Evolutionary conservation across 495 filamentous ascomycete genomes (phyloP), one percentile per base, ranked within the genome.

Genomic region (Aspergillus taichungensis): DNA sequence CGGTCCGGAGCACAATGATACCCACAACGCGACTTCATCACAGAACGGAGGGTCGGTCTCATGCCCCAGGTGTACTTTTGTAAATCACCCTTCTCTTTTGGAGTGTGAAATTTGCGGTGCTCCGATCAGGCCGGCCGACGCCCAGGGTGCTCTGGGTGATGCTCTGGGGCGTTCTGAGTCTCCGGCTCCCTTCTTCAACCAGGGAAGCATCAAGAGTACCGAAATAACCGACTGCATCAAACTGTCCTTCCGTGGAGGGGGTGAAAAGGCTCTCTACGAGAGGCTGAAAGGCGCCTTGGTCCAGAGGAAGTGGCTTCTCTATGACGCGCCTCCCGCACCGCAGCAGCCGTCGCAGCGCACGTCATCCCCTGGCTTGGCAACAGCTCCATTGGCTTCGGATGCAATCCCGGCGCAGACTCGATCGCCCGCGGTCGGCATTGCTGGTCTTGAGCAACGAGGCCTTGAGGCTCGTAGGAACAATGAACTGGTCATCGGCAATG

Each of bases 301-400:
- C 11, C 92, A 99, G 60, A 76, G 94, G 13, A 96, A 97, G 75
- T 99, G 92, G 92, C 79, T 99, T 9, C 73, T 97, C 10, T 85
- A 90, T 43, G 82, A 84, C 53, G 92, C 92, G 6, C 92, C 94
- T n/a, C 88, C 91, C 1, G 78, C 94, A 13, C 94, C 92, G 8
- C 73, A 68, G 13, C 73, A 68, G 40, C 72, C 79, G n/a, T 72
- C 73, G 7, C 65, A 70, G 11, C 53, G 52, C 29, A 56, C 50
- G 27, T 50, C 57, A n/a, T 54, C 55, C 1, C 51, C 50, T 18
- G 53, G 34, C 34, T 43, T 49, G 8, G 47, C 46, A n/a, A 40
- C 48, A 8, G 46, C 50, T 43, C 39, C 54, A 14, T 53, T 59
- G 12, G 12, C 49, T 1, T 50, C 57, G 41, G 54, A 46, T 6